Percentiles rank a stretch among this genome's conserved stretches.
Conservation (phyloP, 1,139 yeast species). For the Suhomyces guaymorum region DNA sequence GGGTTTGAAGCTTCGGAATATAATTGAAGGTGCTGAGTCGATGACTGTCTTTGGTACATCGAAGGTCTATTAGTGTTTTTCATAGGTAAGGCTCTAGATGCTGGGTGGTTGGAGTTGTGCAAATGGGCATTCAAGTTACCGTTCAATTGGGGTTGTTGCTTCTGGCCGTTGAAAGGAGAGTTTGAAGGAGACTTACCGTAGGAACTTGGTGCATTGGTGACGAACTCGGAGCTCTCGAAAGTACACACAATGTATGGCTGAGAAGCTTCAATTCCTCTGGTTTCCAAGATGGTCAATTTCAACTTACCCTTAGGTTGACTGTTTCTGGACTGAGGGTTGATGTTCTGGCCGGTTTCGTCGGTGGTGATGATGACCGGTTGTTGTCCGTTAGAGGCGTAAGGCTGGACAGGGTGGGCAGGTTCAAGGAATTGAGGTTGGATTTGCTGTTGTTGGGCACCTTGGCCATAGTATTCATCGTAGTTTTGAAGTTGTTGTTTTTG, state of each 20-base stretch:
- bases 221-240: conserved; percentile 88
- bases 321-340: conserved; percentile 27
- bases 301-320: conserved; percentile 77
- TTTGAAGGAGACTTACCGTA: conserved; percentile 44
- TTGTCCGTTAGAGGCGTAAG: conserved; percentile 19
- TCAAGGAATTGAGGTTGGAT: conserved; percentile 16
- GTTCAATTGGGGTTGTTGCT: conserved; percentile 18
- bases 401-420: conserved; percentile 15
- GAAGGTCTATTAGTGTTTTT: conserved; percentile 38
- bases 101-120: conserved; percentile 13
- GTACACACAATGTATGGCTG: conserved; percentile 93
- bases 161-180: conserved; percentile 14
- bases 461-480: conserved; percentile 19
- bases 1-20: conserved; percentile 13
- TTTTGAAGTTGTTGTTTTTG: conserved; percentile 6
- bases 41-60: conserved; percentile 63
- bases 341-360: conserved; percentile 46
- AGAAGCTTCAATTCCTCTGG: conserved; percentile 61
- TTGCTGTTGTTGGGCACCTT: conserved; percentile 13
- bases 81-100: conserved; percentile 19
- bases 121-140: conserved; percentile 16
- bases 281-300: conserved; percentile 78
- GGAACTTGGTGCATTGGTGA: conserved; percentile 77
- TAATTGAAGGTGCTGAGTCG: conserved; percentile 56
- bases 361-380: conserved; percentile 47